Evolutionary conservation across 805 yeast species (phyloP), one percentile per base, ranked within the genome.

Genomic region (Torulaspora microellipsoides): DNA sequence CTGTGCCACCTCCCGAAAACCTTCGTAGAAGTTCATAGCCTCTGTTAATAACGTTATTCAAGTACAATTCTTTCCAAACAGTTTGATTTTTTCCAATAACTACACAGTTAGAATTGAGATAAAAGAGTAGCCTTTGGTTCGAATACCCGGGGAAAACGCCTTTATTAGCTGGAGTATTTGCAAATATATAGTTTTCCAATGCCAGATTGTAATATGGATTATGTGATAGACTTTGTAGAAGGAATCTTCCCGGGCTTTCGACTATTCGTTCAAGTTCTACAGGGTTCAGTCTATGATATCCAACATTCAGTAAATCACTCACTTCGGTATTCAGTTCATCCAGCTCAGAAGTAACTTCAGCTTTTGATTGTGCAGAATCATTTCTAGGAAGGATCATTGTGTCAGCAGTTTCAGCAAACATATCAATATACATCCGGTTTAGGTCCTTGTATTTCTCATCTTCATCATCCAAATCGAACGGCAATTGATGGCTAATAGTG

Each of bases 31-130:
- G 58, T 0, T 95, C 91, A 20, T 86, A 72, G 2, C 68, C 68
- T 3, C 76, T 61, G 0, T 68, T 52, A 3, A 72, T 66, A 4
- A 85, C 66, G 11, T 78, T 56, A 0, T 78, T 72, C 2, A 93
- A 44, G 54, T 86, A 85, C 31, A 81, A 74, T 60, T 93, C 99
- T 46, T 80, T 77, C 87, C 91, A 91, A 2, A 96, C 95, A 50
- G 89, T 93, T 64, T 93, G 99, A 59, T 93, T 93, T 58, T 95
- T 88, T 0, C 99, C 99, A 10, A 93, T 71, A 1, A 93, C 95
- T n/a, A 89, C 87, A 61, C 96, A 86, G 1, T 91, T 87, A 2
- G 77, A 62, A 59, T 93, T 93, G 29, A 74, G 71, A 60, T 93
- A 93, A 42, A 91, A 71, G 46, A 88, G 59, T 25, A 93, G 66